Evolutionary conservation across 78 protist species (phyloP).

Genomic region (Dictyostelium firmibasis): DNA sequence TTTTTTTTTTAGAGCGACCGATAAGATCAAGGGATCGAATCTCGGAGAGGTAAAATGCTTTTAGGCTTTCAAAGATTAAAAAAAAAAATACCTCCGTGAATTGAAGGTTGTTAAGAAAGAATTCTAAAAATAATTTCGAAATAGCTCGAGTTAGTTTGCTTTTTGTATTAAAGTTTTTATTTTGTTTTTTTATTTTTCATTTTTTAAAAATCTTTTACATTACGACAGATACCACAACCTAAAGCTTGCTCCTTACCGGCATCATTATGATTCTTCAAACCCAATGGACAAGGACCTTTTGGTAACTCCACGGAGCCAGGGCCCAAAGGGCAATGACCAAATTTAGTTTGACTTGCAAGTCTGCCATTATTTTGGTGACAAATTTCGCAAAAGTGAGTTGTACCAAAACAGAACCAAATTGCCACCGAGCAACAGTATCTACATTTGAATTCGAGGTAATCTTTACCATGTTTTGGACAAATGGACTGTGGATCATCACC

Average conservation of each 20-base stretch:
- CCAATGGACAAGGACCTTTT: slow-evolving; percentile 47
- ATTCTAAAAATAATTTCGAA: background rate
- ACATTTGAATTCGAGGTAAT: slow-evolving; percentile 75
- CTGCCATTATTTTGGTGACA: slow-evolving; percentile 44
- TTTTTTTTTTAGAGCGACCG: background rate
- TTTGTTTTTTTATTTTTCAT: background rate
- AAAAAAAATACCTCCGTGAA: no score
- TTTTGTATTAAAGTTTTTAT: background rate
- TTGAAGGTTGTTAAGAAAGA: no score
- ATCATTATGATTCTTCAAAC: background rate
- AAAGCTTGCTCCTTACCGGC: slow-evolving; percentile 49
- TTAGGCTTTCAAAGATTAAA: no score
- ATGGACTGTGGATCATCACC: slow-evolving; percentile 7
- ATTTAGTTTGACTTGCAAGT: background rate
- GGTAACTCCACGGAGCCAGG: slow-evolving; percentile 43
- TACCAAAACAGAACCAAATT: slow-evolving; percentile 76
- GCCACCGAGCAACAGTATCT: slow-evolving; percentile 69
- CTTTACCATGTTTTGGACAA: slow-evolving; percentile 79
- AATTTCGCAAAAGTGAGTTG: slow-evolving; percentile 65
- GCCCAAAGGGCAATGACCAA: slow-evolving; percentile 45
- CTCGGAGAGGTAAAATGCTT: no score
- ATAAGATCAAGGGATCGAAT: no score
- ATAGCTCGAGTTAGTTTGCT: no score
- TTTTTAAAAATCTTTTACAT: background rate
- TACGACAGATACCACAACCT: slow-evolving; percentile 74